Base-by-base conservation (phyloP, 495 filamentous ascomycete genomes). In the Cercophora scortea region DNA sequence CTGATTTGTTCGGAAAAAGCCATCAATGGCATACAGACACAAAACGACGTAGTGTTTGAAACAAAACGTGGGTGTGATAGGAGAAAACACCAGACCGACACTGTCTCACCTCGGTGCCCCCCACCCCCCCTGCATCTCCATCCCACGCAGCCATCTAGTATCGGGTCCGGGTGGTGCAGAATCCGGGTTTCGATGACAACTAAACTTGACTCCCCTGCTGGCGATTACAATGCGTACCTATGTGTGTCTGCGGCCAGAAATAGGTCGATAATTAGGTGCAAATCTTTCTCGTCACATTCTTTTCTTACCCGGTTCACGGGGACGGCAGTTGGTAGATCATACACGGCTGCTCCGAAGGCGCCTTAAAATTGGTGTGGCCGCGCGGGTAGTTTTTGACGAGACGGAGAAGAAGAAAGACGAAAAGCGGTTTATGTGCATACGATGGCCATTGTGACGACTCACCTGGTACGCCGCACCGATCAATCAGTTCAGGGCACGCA, bases 21-120 rank as follows among this genome's bases (percentile, higher is more conserved):
- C 2, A 25, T 25, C 25, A 25, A 25, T 25, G 25, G 25, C 25
- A 25, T 25, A 25, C 25, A 25, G 25, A 25, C 25, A 25, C 25
- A 25, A 25, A 25, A 5, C 2, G 25, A 25, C n/a, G n/a, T n/a
- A n/a, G n/a, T n/a, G 25, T 3, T 42, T 18, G 44, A 46, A 46
- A 46, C 44, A 13, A 46, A 46, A 46, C 44, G 44, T 32, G 2
- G 19, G 44, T 33, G 44, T 46, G 44, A 46, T 46, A 46, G 44
- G 44, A 32, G 4, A 46, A 10, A 46, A 46, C 3, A 46, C 32
- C 44, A 46, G 44, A 46, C 44, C 12, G 10, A 34, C 44, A 7
- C 15, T 33, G 44, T 46, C 44, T 46, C 44, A 46, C 7, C 44
- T 13, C 3, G 25, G 25, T 25, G n/a, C 25, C 25, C 25, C 25